Conservation (phyloP, 163 green algal species). For the Scenedesmus sp. region DNA sequence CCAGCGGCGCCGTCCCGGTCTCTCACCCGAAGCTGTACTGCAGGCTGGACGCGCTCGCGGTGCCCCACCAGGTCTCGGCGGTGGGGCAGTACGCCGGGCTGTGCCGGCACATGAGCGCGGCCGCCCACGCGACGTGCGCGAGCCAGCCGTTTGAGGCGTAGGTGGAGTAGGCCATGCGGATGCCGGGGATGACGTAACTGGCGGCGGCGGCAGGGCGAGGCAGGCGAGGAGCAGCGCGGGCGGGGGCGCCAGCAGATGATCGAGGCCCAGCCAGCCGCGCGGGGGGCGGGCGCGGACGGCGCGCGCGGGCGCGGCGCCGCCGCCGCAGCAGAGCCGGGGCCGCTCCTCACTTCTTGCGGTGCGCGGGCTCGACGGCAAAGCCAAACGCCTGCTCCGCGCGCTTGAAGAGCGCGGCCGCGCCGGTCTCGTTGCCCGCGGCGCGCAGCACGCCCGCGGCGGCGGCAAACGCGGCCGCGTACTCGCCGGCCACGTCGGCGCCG, state of each 20-base stretch:
- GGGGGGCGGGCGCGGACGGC: background rate
- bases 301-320: background rate
- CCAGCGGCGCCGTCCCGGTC: too few relatives aligned
- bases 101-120: slow-evolving; percentile 19
- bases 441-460: background rate
- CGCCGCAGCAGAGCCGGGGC: too few relatives aligned
- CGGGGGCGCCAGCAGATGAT: background rate
- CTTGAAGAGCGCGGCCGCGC: slow-evolving; percentile 11
- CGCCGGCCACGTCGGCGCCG: slow-evolving; percentile 11
- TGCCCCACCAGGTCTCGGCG: background rate
- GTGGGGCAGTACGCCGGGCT: background rate
- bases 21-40: slow-evolving; percentile 11
- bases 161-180: slow-evolving; percentile 22
- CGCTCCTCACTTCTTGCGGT: slow-evolving; percentile 11
- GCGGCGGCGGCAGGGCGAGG: background rate
- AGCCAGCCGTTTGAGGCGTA: slow-evolving; percentile 15
- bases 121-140: slow-evolving; percentile 1
- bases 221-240: background rate
- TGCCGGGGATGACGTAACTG: background rate
- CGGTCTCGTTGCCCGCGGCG: background rate
- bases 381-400: slow-evolving; percentile 14
- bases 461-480: slow-evolving; percentile 31
- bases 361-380: slow-evolving; percentile 12
- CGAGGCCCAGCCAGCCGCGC: background rate
- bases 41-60: background rate